Conservation (phyloP, 768 basidiomycete species). For the Lenzites betulinus region DNA sequence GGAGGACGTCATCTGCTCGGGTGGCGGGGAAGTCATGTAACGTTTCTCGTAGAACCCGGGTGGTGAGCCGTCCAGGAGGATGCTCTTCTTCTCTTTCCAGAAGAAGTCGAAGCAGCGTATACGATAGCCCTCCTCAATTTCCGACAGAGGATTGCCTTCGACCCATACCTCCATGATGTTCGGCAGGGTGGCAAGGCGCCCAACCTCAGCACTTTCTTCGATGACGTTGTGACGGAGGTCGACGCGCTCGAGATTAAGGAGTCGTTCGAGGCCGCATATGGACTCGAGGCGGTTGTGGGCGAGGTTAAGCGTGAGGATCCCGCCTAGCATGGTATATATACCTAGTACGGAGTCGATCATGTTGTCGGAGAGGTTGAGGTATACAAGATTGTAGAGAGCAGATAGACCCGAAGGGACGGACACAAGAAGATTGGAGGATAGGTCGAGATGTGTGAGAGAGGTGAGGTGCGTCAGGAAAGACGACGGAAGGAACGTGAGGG, state of each 20-base stretch:
- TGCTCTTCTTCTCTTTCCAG: constrained; percentile 76
- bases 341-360: constrained; percentile 96
- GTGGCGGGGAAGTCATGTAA: constrained; percentile 49
- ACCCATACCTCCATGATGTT: constrained; percentile 82
- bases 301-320: constrained; percentile 77
- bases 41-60: constrained; percentile 75
- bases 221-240: constrained; percentile 82
- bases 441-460: constrained; percentile 79
- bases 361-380: constrained; percentile 96
- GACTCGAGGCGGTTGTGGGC: constrained; percentile 88
- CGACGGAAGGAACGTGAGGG: constrained; percentile 77
- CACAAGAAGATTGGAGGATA: constrained; percentile 89
- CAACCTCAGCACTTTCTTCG: constrained; percentile 83
- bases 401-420: constrained; percentile 82
- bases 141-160: constrained; percentile 80
- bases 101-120: constrained; percentile 83
- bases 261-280: constrained; percentile 93
- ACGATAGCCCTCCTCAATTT: constrained; percentile 70
- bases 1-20: constrained; percentile 54
- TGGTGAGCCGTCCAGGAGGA: constrained; percentile 72
- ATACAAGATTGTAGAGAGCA: constrained; percentile 73
- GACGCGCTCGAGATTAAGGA: constrained; percentile 78
- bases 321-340: constrained; percentile 80
- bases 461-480: constrained; percentile 66
- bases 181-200: constrained; percentile 77